A percentile compares a stretch with the other conserved stretches of the same genome.
Evolutionary conservation across 2,329 filamentous ascomycete species (phyloP).

Genomic region (Hyphodiscus sp.): DNA sequence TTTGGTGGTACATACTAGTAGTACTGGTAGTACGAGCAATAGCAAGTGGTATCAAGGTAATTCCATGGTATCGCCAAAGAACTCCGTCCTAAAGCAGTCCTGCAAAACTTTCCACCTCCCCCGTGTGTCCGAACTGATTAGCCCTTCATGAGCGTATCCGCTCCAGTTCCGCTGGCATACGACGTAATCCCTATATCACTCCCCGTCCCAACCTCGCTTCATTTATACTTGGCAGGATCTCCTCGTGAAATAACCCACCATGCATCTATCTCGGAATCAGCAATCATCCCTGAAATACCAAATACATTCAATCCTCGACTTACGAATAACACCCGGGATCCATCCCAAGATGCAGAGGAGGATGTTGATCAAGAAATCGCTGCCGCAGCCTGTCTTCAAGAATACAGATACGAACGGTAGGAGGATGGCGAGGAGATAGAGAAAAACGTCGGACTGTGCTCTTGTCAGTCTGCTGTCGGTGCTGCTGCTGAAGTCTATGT

Average conservation of each 20-base stretch:
- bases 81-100: not conserved
- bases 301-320: slow-evolving; percentile 3
- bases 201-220: not conserved
- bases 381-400: slow-evolving; percentile 33
- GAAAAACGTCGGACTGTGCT: slow-evolving; percentile 19
- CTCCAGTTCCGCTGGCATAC: too few species aligned
- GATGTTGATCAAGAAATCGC: slow-evolving; percentile 37
- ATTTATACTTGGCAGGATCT: slow-evolving; percentile 18
- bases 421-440: slow-evolving; percentile 27
- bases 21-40: too few species aligned
- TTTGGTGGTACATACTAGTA: too few species aligned
- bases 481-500: too few species aligned
- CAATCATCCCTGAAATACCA: not conserved
- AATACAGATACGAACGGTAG: slow-evolving; percentile 29
- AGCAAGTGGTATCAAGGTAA: not conserved
- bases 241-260: slow-evolving; percentile 26
- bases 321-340: slow-evolving; percentile 29
- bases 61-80: too few species aligned
- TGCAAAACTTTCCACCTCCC: not conserved
- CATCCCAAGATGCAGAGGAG: slow-evolving; percentile 31
- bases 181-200: too few species aligned
- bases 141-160: too few species aligned
- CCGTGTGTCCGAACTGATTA: too few species aligned
- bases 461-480: not conserved
- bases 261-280: slow-evolving; percentile 17